A percentile compares a stretch with the other conserved stretches of the same genome.
phyloP scores from a whole-genome alignment of 2,329 filamentous ascomycete species.

The Penicillium hesseltinei region DNA sequence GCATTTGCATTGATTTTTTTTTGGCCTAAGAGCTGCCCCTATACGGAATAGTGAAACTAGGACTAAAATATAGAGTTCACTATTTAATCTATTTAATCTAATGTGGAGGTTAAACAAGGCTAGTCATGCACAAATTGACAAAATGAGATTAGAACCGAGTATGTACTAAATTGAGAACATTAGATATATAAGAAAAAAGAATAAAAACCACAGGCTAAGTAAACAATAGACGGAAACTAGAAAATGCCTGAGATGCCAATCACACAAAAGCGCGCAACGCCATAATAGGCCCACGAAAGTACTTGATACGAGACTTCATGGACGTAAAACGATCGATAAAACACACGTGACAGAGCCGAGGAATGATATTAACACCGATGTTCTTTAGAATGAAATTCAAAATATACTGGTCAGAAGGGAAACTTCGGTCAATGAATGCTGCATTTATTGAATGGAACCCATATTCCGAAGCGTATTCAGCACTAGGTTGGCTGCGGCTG shows the following conservation, averaged over 20 bases:
- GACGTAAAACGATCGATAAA: neutral
- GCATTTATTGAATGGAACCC: neutral
- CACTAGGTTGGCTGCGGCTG: slow-evolving; percentile 23
- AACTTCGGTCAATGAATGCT: neutral
- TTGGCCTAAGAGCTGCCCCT: too few relatives aligned
- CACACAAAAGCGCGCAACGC: slow-evolving; percentile 2
- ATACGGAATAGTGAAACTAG: too few relatives aligned
- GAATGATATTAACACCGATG: slow-evolving; percentile 1
- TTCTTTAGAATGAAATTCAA: neutral
- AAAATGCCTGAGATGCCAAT: slow-evolving; percentile 9
- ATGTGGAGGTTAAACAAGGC: neutral
- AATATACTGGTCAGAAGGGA: neutral
- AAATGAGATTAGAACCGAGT: slow-evolving; percentile 4
- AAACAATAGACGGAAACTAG: neutral
- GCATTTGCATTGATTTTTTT: too few relatives aligned
- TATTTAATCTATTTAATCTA: too few relatives aligned
- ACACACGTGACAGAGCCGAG: neutral
- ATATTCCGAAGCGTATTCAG: neutral
- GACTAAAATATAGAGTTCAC: too few relatives aligned
- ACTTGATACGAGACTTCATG: slow-evolving; percentile 3
- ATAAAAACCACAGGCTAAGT: slow-evolving; percentile 8
- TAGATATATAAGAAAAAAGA: slow-evolving; percentile 2
- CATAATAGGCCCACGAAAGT: neutral
- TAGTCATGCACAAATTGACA: neutral
- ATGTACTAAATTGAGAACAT: slow-evolving; percentile 10